These are phyloP conservation scores for Rhodotorula taiwanensis DNA, from an alignment of 768 basidiomycete genomes.

Conservation along the genomic window DNA sequence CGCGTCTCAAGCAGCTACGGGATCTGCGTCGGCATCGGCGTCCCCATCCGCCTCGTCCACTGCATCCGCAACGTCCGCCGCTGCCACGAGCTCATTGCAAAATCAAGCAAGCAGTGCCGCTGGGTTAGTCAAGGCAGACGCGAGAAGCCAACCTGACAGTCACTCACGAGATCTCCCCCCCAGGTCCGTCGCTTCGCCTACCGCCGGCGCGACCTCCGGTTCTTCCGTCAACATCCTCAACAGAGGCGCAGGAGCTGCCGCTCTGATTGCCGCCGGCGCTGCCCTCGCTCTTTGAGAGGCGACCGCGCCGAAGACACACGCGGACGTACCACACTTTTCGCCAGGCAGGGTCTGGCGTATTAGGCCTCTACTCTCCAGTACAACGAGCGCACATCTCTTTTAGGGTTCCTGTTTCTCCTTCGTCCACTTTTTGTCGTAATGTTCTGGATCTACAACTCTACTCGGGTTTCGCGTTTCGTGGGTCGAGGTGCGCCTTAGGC, in stretches of 20 bases:
- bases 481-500: too few species aligned
- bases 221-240: background rate
- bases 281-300: slow-evolving; percentile 13
- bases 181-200: background rate
- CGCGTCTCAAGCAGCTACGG: too few species aligned
- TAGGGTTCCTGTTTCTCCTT: background rate
- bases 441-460: background rate
- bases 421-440: background rate
- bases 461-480: background rate
- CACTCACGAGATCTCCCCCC: background rate
- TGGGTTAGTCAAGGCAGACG: too few species aligned
- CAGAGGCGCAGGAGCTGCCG: slow-evolving; percentile 5
- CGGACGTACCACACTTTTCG: too few species aligned
- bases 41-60: background rate
- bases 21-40: background rate
- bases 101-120: too few species aligned
- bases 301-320: too few species aligned
- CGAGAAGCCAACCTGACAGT: background rate
- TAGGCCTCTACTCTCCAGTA: background rate
- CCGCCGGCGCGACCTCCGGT: background rate
- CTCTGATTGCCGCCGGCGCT: slow-evolving; percentile 7
- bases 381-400: background rate
- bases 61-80: background rate
- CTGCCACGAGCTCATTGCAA: too few species aligned
- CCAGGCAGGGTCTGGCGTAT: accelerated